Conservation (phyloP, 2,329 filamentous ascomycete genomes). For the Chaetomiaceae sp. region DNA sequence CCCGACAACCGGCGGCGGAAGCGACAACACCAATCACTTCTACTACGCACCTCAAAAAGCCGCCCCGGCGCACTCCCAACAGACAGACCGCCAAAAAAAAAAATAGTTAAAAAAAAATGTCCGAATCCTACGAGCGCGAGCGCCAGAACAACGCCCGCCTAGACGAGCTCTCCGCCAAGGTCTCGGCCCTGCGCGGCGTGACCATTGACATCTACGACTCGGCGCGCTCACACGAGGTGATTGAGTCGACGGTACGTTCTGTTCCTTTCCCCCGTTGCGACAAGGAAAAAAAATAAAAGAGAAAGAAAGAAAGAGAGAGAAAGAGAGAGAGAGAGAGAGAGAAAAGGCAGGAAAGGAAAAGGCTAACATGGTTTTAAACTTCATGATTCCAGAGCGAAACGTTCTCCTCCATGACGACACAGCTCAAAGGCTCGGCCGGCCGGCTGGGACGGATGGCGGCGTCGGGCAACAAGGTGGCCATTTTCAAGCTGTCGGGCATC, state of each 20-base stretch:
- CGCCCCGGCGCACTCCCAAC: too few species aligned
- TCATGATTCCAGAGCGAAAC: constrained; percentile 62
- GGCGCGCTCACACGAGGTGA: constrained; percentile 78
- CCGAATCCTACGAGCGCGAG: constrained; percentile 74
- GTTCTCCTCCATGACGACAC: constrained; percentile 80
- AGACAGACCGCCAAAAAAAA: neutral
- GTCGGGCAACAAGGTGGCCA: constrained; percentile 83
- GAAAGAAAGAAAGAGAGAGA: neutral
- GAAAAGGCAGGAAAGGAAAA: too few species aligned
- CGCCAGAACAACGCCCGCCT: constrained; percentile 93
- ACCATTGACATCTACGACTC: constrained; percentile 98
- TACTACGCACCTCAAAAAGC: neutral
- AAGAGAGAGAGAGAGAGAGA: neutral
- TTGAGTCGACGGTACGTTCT: constrained; percentile 73
- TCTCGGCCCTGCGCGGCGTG: constrained; percentile 84
- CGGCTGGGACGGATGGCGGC: constrained; percentile 87
- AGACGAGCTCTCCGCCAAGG: constrained; percentile 84
- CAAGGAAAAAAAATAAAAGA: neutral
- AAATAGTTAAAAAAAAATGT: constrained; percentile 47
- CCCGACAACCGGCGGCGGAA: too few species aligned
- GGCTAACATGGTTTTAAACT: too few species aligned
- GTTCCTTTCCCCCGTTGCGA: neutral
- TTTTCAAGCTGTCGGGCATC: constrained; percentile 84
- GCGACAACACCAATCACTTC: neutral
- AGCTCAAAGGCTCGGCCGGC: constrained; percentile 76